A percentile compares a stretch with the other conserved stretches of the same genome.
Evolutionary conservation across 345 rosid genomes (phyloP).

Genomic region (Citrus inodora): DNA sequence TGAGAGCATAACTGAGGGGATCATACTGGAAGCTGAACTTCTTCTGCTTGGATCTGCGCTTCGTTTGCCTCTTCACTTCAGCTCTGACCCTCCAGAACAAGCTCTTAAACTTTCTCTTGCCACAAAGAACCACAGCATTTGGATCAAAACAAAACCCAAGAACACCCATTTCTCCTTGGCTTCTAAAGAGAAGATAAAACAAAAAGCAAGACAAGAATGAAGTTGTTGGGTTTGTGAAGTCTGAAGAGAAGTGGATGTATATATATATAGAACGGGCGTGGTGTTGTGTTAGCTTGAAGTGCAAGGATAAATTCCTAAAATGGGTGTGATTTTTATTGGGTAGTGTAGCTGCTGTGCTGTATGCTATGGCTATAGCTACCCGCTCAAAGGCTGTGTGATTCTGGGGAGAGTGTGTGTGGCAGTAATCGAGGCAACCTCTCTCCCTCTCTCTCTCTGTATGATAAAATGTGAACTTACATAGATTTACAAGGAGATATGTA

Average conservation of each 20-base stretch:
- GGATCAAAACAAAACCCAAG: slow-evolving; percentile 31
- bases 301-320: slow-evolving; percentile 2
- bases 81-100: slow-evolving; percentile 58
- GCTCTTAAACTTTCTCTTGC: slow-evolving; percentile 55
- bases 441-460: background rate
- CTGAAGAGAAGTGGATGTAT: too few relatives aligned
- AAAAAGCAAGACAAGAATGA: background rate
- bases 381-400: background rate
- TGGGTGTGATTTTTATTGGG: slow-evolving; percentile 3
- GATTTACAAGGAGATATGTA: background rate
- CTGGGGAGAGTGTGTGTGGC: background rate
- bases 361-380: background rate
- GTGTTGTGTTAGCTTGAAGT: slow-evolving; percentile 1
- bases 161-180: slow-evolving; percentile 18
- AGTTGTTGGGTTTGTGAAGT: background rate
- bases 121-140: slow-evolving; percentile 28
- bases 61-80: slow-evolving; percentile 44
- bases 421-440: background rate
- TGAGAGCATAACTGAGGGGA: slow-evolving; percentile 78
- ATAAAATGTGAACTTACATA: background rate
- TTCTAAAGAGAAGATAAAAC: background rate
- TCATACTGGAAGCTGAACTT: slow-evolving; percentile 62
- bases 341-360: background rate
- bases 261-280: background rate
- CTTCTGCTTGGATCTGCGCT: slow-evolving; percentile 34